phyloP scores from a whole-genome alignment of 2,329 filamentous ascomycete genomes.

The Daldinia sp. region DNA sequence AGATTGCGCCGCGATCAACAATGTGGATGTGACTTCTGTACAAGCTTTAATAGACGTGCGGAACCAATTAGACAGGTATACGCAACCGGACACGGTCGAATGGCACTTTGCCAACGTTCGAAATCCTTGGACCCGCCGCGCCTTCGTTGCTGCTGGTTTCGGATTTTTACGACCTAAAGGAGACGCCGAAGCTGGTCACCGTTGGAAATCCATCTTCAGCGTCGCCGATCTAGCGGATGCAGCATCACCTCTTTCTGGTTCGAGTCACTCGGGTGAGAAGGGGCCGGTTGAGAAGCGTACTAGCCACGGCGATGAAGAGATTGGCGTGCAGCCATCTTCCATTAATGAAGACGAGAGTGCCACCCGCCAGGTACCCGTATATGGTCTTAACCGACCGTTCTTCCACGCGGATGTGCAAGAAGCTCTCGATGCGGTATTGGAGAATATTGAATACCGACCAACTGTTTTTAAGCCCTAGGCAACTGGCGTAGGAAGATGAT shows the following conservation, averaged over 20 bases:
- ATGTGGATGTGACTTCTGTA: slow-evolving; percentile 67
- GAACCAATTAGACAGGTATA: slow-evolving; percentile 65
- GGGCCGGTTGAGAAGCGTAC: slow-evolving; percentile 26
- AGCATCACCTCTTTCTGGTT: slow-evolving; percentile 33
- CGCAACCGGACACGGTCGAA: slow-evolving; percentile 59
- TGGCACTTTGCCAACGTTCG: slow-evolving; percentile 66
- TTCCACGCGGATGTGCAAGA: slow-evolving; percentile 63
- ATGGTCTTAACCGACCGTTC: slow-evolving; percentile 63
- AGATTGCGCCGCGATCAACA: slow-evolving; percentile 67
- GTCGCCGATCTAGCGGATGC: slow-evolving; percentile 42
- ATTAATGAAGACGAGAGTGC: slow-evolving; percentile 30
- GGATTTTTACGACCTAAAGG: slow-evolving; percentile 52
- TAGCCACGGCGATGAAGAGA: slow-evolving; percentile 41
- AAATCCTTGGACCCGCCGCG: slow-evolving; percentile 69
- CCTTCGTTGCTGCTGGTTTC: slow-evolving; percentile 66
- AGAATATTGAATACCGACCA: slow-evolving; percentile 52
- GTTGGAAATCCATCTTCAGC: slow-evolving; percentile 47
- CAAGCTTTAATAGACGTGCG: slow-evolving; percentile 67
- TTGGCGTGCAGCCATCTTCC: slow-evolving; percentile 31
- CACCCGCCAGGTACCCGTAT: slow-evolving; percentile 49
- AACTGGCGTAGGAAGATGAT: background rate
- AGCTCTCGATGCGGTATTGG: slow-evolving; percentile 58
- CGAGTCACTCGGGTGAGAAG: slow-evolving; percentile 25
- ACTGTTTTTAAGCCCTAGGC: slow-evolving; percentile 21
- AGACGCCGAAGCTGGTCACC: slow-evolving; percentile 27